Percentiles rank a stretch among this genome's conserved stretches.
These are phyloP conservation scores for Phytopythium aichiense DNA, from an alignment of 352 stramenopile species.

Conservation along the genomic window DNA sequence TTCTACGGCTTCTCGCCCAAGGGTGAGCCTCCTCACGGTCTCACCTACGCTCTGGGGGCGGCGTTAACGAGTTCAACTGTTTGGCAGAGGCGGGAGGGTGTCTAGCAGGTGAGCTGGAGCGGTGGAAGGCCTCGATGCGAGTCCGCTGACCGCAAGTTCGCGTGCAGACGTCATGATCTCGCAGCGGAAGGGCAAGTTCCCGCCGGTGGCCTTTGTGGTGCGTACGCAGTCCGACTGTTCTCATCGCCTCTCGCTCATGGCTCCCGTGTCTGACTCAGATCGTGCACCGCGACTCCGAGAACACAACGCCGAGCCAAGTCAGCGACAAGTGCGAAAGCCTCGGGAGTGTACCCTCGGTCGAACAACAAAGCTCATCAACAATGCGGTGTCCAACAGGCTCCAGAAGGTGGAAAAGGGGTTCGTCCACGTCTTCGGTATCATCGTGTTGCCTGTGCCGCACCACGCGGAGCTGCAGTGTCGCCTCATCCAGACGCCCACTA, in stretches of 20 bases:
- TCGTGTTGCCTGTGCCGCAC: slow-evolving; percentile 37
- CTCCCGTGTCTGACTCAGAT: slow-evolving; percentile 15
- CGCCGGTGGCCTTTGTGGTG: slow-evolving; percentile 50
- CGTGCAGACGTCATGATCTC: slow-evolving; percentile 73
- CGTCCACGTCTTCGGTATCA: slow-evolving; percentile 44
- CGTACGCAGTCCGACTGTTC: background rate
- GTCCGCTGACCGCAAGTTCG: background rate
- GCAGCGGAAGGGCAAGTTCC: slow-evolving; percentile 61
- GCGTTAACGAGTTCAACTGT: background rate
- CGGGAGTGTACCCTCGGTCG: background rate
- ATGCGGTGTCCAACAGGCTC: slow-evolving; percentile 19
- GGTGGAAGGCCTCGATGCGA: background rate
- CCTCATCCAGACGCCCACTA: slow-evolving; percentile 30
- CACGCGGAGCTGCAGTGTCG: slow-evolving; percentile 45
- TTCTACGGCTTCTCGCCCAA: slow-evolving; percentile 54
- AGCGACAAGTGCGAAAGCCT: slow-evolving; percentile 33
- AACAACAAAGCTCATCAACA: background rate
- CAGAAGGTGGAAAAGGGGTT: slow-evolving; percentile 61
- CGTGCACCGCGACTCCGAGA: slow-evolving; percentile 30
- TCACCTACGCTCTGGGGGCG: background rate
- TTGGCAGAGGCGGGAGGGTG: slow-evolving; percentile 41
- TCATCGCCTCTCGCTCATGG: no score
- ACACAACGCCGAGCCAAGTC: slow-evolving; percentile 30
- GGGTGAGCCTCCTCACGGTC: slow-evolving; percentile 14
- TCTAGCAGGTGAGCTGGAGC: slow-evolving; percentile 31